Conservation (phyloP, 2,329 filamentous ascomycete species). For the Trichoderma guizhouense region DNA sequence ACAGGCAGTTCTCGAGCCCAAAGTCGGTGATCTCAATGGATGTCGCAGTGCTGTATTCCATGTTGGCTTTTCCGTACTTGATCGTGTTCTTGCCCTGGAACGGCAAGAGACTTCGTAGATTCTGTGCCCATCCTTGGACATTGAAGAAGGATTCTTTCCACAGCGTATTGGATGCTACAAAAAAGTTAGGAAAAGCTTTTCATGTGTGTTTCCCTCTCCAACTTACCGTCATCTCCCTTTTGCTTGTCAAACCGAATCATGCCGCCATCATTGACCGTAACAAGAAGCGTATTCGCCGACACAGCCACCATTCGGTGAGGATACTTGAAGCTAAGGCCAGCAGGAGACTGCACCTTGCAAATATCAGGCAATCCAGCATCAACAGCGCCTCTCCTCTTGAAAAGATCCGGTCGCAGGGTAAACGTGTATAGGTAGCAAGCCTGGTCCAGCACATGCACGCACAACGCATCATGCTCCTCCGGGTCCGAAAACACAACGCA, state of each 20-base stretch:
- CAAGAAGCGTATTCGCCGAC: slow-evolving; percentile 68
- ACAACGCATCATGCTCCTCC: slow-evolving; percentile 71
- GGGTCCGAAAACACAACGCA: slow-evolving; percentile 83
- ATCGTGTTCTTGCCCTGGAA: slow-evolving; percentile 64
- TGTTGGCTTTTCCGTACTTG: slow-evolving; percentile 59
- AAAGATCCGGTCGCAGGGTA: slow-evolving; percentile 77
- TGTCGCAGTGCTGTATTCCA: slow-evolving; percentile 66
- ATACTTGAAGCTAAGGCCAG: slow-evolving; percentile 72
- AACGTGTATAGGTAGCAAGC: slow-evolving; percentile 80
- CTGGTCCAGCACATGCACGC: slow-evolving; percentile 75
- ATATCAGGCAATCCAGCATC: slow-evolving; percentile 73
- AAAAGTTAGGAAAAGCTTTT: not conserved
- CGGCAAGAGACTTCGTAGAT: slow-evolving; percentile 62
- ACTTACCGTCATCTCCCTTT: slow-evolving; percentile 45
- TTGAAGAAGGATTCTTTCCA: slow-evolving; percentile 75
- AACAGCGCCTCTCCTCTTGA: slow-evolving; percentile 64
- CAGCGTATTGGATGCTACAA: slow-evolving; percentile 27
- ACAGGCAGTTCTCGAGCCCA: slow-evolving; percentile 48
- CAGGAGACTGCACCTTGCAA: slow-evolving; percentile 70
- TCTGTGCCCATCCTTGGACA: slow-evolving; percentile 68
- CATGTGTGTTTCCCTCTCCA: not conserved
- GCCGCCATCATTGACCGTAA: slow-evolving; percentile 77
- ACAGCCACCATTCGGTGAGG: slow-evolving; percentile 79
- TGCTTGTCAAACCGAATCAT: slow-evolving; percentile 67
- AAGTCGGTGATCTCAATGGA: slow-evolving; percentile 55